Evolutionary conservation across 2,329 filamentous ascomycete species (phyloP), one percentile per base, ranked within the genome.

Genomic region (Bimuria novae-zelandiae): DNA sequence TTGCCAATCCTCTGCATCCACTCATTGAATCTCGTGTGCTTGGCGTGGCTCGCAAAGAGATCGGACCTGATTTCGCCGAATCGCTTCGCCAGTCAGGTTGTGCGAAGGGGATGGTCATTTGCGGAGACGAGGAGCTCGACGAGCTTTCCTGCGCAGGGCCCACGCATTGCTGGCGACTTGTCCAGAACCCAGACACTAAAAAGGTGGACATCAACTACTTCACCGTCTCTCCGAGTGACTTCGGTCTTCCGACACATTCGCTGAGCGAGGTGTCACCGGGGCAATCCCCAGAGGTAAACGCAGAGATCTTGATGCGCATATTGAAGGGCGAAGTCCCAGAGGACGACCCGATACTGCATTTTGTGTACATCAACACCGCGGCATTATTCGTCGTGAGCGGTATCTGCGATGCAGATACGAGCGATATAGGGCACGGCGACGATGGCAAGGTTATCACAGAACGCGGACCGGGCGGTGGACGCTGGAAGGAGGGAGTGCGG

Each of bases 401-500:
- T 3, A 80, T 96, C 29, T 96, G 92, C 69, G 93, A 97, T 60
- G 85, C 88, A 0, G 89, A 96, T 52, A 82, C 80, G 25, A 95
- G 89, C 69, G 77, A 84, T 68, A 90, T 95, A 89, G 90, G 90
- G 0, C 77, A 81, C 41, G 89, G 87, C 1, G 90, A 96, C 64
- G 89, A 93, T 65, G 90, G 90, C 0, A 81, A 87, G 36, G 90
- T 96, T 41, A 83, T 96, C 57, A 84, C 78, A 14, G 92, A 97
- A 71, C 81, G 88, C 42, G 93, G 94, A 0, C 92, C 92, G 4
- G 92, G 89, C 10, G 90, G 90, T 12, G 85, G 90, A 52, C 83
- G 93, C 67, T 99, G 94, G 94, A 99, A 96, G 78, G 93, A 97
- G 71, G 94, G 93, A 47, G 84, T 97, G 12, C 81, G 93, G 64